Conservation (phyloP, 352 stramenopile genomes). For the Phytophthora boehmeriae region DNA sequence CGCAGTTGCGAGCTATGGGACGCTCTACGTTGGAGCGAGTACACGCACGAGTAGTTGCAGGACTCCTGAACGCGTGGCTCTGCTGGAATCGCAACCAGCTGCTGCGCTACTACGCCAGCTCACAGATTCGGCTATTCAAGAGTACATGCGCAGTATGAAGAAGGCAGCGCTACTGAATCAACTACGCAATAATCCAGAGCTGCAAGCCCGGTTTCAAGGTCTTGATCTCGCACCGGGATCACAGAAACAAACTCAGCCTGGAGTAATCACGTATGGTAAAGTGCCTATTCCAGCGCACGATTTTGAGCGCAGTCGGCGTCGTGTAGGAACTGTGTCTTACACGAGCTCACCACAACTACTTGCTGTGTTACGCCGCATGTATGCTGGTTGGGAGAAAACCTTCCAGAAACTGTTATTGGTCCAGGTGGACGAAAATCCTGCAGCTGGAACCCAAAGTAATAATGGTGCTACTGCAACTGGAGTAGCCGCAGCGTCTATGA, state of each 20-base stretch:
- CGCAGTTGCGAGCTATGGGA: slow-evolving; percentile 79
- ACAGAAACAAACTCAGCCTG: slow-evolving; percentile 14
- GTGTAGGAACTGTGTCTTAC: slow-evolving; percentile 51
- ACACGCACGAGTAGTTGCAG: slow-evolving; percentile 85
- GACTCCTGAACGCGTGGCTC: slow-evolving; percentile 65
- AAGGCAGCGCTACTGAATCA: slow-evolving; percentile 85
- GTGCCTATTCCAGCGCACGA: slow-evolving; percentile 74
- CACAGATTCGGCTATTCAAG: slow-evolving; percentile 89
- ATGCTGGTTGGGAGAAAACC: slow-evolving; percentile 90
- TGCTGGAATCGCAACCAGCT: slow-evolving; percentile 68
- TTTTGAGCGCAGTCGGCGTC: slow-evolving; percentile 64
- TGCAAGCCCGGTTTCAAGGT: slow-evolving; percentile 70
- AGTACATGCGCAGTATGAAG: slow-evolving; percentile 94
- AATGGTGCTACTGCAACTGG: slow-evolving; percentile 2
- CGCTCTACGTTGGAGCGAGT: slow-evolving; percentile 81
- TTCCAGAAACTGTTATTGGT: slow-evolving; percentile 82
- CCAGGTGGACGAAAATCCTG: slow-evolving; percentile 47
- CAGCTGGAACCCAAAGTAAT: slow-evolving; percentile 6
- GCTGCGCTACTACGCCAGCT: slow-evolving; percentile 75
- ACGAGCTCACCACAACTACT: slow-evolving; percentile 73
- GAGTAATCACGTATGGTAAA: slow-evolving; percentile 70
- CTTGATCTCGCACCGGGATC: slow-evolving; percentile 63
- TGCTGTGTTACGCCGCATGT: slow-evolving; percentile 84
- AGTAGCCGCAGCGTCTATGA: background rate
- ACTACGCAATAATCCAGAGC: slow-evolving; percentile 47